These are phyloP conservation scores for Lepidium sativum DNA, from an alignment of 345 rosid genomes.

Conservation along the genomic window DNA sequence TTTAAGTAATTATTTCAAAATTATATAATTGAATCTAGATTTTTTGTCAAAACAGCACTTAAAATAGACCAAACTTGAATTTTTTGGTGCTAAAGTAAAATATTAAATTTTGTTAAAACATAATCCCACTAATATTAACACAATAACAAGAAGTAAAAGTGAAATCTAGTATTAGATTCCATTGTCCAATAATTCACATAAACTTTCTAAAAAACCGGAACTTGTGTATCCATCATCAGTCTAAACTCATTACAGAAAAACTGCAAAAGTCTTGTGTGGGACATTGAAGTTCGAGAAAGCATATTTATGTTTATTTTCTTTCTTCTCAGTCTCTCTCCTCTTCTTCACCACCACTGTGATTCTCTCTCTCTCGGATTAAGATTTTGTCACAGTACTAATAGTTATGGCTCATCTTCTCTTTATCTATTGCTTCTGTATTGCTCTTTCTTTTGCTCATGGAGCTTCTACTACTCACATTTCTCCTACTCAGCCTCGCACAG, in stretches of 20 bases:
- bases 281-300: conserved; percentile 7
- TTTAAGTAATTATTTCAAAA: too few relatives aligned
- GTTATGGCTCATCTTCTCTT: conserved; percentile 26
- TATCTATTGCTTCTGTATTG: conserved; percentile 17
- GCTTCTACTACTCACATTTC: conserved; percentile 31
- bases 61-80: too few relatives aligned
- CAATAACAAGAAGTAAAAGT: background rate
- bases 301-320: background rate
- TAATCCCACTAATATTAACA: too few relatives aligned
- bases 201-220: background rate
- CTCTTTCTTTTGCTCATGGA: conserved; percentile 34
- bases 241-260: conserved; percentile 15
- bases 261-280: conserved; percentile 19
- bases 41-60: too few relatives aligned
- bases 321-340: background rate
- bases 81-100: too few relatives aligned
- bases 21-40: too few relatives aligned
- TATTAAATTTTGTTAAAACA: too few relatives aligned
- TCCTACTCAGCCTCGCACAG: conserved; percentile 42
- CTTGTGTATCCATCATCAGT: background rate
- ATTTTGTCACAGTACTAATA: conserved; percentile 17
- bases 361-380: background rate
- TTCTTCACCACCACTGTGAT: background rate
- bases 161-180: background rate
- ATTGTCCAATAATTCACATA: background rate